Evolutionary conservation across 345 rosid species (phyloP).

Genomic region (Salix purpurea): DNA sequence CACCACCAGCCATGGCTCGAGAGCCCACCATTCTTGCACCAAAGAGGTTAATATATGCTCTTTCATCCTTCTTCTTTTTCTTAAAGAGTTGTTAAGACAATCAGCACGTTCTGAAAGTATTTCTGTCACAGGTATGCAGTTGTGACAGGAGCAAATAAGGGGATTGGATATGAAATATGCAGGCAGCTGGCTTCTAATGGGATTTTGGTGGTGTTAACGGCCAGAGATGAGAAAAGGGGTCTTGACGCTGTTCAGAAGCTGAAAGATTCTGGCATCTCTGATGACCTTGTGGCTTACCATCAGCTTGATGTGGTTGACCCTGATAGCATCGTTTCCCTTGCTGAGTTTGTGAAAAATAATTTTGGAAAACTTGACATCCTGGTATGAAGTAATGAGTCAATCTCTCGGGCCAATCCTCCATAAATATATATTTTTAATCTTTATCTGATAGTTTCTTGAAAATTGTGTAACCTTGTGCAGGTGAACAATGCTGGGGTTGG

Average conservation of each 20-base stretch:
- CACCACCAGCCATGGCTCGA: slow-evolving; percentile 8
- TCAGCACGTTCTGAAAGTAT: neutral
- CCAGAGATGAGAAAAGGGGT: slow-evolving; percentile 11
- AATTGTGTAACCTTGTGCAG: slow-evolving; percentile 17
- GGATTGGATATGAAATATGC: slow-evolving; percentile 35
- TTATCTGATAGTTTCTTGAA: neutral
- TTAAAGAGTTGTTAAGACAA: neutral
- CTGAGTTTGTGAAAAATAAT: slow-evolving; percentile 3
- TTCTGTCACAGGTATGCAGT: slow-evolving; percentile 28
- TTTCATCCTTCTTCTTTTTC: neutral
- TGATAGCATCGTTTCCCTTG: slow-evolving; percentile 1
- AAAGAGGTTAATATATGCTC: slow-evolving; percentile 6
- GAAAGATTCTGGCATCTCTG: slow-evolving; percentile 8
- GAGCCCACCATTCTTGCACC: slow-evolving; percentile 2
- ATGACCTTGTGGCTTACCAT: slow-evolving; percentile 8
- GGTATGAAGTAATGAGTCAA: neutral
- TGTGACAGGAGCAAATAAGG: slow-evolving; percentile 38
- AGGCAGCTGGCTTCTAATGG: slow-evolving; percentile 12
- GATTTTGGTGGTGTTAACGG: slow-evolving; percentile 11
- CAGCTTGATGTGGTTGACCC: slow-evolving; percentile 10
- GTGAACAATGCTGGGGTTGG: slow-evolving; percentile 43
- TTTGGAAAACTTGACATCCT: slow-evolving; percentile 20
- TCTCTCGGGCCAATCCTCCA: neutral
- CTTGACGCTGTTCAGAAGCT: slow-evolving; percentile 18
- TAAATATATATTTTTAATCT: neutral